Evolutionary conservation across 331 rosid genomes (phyloP).

Genomic region (Malus hybrid): DNA sequence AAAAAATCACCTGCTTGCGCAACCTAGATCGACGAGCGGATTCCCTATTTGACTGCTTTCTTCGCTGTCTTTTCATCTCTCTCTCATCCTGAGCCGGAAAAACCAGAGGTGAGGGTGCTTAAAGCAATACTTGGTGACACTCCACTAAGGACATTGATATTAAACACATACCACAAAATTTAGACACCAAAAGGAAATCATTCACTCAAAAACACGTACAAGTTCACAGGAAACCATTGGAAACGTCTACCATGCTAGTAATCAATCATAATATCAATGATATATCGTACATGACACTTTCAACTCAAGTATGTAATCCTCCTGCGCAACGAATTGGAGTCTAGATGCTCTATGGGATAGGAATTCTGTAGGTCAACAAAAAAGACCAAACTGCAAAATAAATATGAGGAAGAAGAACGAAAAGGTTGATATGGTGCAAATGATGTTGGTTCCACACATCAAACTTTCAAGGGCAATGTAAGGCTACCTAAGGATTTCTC

Average conservation of each 20-base stretch:
- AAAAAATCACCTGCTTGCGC: constrained; percentile 77
- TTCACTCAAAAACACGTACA: not conserved
- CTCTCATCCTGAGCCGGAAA: constrained; percentile 75
- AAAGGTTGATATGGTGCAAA: not conserved
- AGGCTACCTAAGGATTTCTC: not conserved
- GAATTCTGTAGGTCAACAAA: not conserved
- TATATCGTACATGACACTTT: not conserved
- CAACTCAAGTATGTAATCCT: not conserved
- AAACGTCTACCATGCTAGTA: not conserved
- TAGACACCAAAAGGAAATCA: not conserved
- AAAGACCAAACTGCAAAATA: not conserved
- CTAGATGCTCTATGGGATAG: not conserved
- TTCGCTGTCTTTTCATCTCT: constrained; percentile 84
- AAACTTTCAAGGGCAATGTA: not conserved
- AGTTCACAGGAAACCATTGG: not conserved
- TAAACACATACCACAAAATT: not conserved
- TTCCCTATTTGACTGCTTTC: constrained; percentile 97
- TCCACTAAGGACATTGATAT: not conserved
- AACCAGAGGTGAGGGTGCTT: not conserved
- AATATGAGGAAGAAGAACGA: not conserved
- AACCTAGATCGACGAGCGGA: constrained; percentile 96
- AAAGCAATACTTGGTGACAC: not conserved
- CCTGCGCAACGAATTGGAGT: not conserved
- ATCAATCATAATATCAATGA: not conserved
- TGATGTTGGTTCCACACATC: not conserved